Evolutionary conservation across 106 monocot genomes (phyloP), one percentile per base, ranked within the genome.

Genomic region (Triglochin maritima): DNA sequence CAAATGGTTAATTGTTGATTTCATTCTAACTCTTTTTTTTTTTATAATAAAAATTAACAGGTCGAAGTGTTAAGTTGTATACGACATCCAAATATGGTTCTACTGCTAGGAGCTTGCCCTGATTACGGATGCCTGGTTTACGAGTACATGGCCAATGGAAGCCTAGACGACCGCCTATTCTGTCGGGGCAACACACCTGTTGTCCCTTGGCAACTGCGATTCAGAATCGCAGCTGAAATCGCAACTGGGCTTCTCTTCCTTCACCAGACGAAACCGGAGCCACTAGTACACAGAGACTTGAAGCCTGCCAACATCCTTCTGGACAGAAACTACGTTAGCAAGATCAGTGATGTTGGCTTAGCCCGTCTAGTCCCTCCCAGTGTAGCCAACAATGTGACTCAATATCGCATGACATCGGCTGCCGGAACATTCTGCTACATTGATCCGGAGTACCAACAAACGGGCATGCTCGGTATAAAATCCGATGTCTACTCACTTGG

Each of bases 381-480:
- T 29, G 59, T 70, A 4, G 59, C 59, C 47, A 45, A 70, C 47
- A 57, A n/a, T 10, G 70, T 70, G 4, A 70, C 70, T 46, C 70
- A 70, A 17, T 70, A 70, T 49, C 45, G 59, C 6, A 47, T 70
- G 58, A 70, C 70, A 11, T 3, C 49, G 48, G 47, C 70, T 11
- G 70, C 70, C 6, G 70, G 70, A 58, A 70, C 70, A 6, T 49
- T 70, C 48, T 70, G 70, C 70, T 70, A 70, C 47, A 70, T 70
- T 47, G 70, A 70, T 60, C 70, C 70, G 3, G 70, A 70, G 46
- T 70, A 70, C 70, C 70, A 70, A 48, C 58, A 70, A 59, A 70
- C 70, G 3, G 70, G 70, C 7, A 60, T 70, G 70, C 47, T 70
- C n/a, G 70, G 70, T 3, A 60, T 60, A 10, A 70, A 70, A 29